Conservation (phyloP, 768 basidiomycete species). For the Mycena haematopus region DNA sequence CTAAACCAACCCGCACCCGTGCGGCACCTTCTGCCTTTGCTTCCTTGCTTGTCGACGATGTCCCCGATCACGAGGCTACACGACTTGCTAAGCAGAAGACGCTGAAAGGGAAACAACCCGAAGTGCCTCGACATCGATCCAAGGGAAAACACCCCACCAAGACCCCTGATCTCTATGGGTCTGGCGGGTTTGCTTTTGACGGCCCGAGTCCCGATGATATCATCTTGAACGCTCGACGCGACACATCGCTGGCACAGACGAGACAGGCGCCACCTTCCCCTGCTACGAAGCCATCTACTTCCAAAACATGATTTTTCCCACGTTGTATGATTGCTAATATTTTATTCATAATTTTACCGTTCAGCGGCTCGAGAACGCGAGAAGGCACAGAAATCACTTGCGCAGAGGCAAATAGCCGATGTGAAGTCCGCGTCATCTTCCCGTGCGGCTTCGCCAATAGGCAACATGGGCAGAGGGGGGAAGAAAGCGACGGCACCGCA, state of each 20-base stretch:
- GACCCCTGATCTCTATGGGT: conserved; percentile 44
- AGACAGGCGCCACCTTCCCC: conserved; percentile 29
- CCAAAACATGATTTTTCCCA: conserved; percentile 32
- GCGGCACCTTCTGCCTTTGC: conserved; percentile 83
- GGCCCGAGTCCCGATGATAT: conserved; percentile 92
- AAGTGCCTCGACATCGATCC: conserved; percentile 34
- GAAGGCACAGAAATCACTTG: conserved; percentile 65
- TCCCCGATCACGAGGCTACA: conserved; percentile 21
- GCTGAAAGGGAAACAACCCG: conserved; percentile 19
- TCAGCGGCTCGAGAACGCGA: conserved; percentile 84
- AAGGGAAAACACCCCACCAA: conserved; percentile 32
- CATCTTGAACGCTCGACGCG: conserved; percentile 79
- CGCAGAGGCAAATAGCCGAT: conserved; percentile 51
- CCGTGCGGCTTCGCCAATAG: conserved; percentile 50
- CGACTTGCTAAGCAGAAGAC: conserved; percentile 6
- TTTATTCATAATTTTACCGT: conserved; percentile 48
- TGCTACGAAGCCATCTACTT: conserved; percentile 30
- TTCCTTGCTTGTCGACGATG: conserved; percentile 68
- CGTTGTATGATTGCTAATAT: conserved; percentile 41
- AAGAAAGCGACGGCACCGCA: conserved; percentile 49
- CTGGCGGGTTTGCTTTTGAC: conserved; percentile 70
- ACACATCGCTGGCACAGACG: conserved; percentile 63
- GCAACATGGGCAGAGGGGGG: conserved; percentile 47
- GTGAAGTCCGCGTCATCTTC: conserved; percentile 51
- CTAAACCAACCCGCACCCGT: conserved; percentile 60